phyloP scores from a whole-genome alignment of 2,329 filamentous ascomycete species.

The Cadophora sp. region DNA sequence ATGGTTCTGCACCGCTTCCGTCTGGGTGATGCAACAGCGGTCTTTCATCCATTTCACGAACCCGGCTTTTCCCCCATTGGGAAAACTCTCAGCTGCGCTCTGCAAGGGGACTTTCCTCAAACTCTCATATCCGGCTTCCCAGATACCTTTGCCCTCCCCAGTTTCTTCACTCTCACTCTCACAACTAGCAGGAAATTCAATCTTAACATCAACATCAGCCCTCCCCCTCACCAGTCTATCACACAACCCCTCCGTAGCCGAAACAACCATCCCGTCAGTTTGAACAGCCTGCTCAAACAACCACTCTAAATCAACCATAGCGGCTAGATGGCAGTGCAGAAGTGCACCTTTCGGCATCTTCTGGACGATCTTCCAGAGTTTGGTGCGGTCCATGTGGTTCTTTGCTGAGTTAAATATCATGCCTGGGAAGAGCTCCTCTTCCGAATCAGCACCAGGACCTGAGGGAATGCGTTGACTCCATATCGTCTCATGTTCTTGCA shows the following conservation, averaged over 20 bases:
- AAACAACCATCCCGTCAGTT: slow-evolving; percentile 76
- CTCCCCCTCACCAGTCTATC: slow-evolving; percentile 58
- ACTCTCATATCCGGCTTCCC: slow-evolving; percentile 66
- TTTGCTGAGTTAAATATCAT: slow-evolving; percentile 92
- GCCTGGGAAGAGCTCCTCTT: slow-evolving; percentile 74
- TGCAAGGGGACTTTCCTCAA: slow-evolving; percentile 44
- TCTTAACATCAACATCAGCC: slow-evolving; percentile 62
- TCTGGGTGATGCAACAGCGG: slow-evolving; percentile 71
- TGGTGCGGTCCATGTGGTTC: slow-evolving; percentile 78
- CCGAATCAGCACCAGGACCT: too few relatives aligned
- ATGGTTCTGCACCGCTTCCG: slow-evolving; percentile 77
- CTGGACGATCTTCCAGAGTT: slow-evolving; percentile 81
- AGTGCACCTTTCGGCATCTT: slow-evolving; percentile 87
- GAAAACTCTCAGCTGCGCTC: slow-evolving; percentile 75
- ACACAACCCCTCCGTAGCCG: slow-evolving; percentile 59
- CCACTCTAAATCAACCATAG: slow-evolving; percentile 86
- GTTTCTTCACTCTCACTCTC: slow-evolving; percentile 38
- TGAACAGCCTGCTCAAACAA: slow-evolving; percentile 73
- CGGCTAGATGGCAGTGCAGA: slow-evolving; percentile 86
- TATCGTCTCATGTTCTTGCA: slow-evolving; percentile 73
- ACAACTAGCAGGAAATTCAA: slow-evolving; percentile 52
- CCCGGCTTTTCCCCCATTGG: slow-evolving; percentile 65
- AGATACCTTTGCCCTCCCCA: slow-evolving; percentile 56
- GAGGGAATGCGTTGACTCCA: slow-evolving; percentile 66
- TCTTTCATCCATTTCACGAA: slow-evolving; percentile 79